phyloP scores from a whole-genome alignment of 345 rosid genomes.

The Eucalyptus regnans region DNA sequence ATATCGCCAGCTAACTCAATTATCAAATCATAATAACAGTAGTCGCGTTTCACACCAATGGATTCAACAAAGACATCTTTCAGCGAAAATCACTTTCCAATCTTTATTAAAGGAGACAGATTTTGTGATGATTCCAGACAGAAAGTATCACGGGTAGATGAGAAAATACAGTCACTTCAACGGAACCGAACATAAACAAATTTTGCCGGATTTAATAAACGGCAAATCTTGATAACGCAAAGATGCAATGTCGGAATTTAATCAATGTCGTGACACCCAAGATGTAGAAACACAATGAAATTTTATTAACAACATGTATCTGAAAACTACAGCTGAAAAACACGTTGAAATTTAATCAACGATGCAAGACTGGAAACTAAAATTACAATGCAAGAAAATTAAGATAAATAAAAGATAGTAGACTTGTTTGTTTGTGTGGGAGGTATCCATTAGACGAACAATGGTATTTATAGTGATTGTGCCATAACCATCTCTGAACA shows the following conservation, averaged over 20 bases:
- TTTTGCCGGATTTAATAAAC: background rate
- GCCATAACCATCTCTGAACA: background rate
- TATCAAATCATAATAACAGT: background rate
- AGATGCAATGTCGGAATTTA: background rate
- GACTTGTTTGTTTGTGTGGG: background rate
- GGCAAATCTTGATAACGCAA: background rate
- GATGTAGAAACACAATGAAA: background rate
- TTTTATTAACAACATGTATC: background rate
- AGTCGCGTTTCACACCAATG: rapidly evolving
- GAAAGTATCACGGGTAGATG: background rate
- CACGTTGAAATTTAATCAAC: background rate
- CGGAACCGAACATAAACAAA: background rate
- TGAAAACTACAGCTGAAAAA: background rate
- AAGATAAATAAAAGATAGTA: background rate
- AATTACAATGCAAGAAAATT: background rate
- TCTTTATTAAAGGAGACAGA: background rate
- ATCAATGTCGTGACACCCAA: background rate
- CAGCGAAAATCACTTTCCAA: background rate
- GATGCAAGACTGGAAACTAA: background rate
- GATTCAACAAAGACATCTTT: rapidly evolving
- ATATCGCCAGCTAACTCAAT: background rate
- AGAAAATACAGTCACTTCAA: background rate
- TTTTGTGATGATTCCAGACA: background rate
- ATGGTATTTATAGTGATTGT: background rate
- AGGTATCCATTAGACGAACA: background rate